These are phyloP conservation scores for Miscanthus lutarioriparius DNA, from an alignment of 176 grass and related monocot species.

Conservation along the genomic window DNA sequence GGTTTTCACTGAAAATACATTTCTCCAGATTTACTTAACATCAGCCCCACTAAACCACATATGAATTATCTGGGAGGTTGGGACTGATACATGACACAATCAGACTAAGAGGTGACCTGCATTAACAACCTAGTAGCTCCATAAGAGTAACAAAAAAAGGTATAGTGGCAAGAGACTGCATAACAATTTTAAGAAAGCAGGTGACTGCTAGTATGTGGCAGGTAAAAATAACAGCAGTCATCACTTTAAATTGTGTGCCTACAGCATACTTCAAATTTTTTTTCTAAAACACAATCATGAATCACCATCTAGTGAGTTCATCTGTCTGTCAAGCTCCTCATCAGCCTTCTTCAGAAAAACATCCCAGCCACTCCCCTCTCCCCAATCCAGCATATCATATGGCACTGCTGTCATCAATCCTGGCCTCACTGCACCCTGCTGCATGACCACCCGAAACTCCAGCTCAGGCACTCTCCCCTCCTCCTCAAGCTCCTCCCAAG, in stretches of 20 bases:
- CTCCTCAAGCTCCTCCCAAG: slow-evolving; percentile 77
- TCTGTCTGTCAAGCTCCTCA: slow-evolving; percentile 68
- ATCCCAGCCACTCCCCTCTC: slow-evolving; percentile 90
- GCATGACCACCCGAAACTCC: slow-evolving; percentile 72
- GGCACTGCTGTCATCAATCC: slow-evolving; percentile 91
- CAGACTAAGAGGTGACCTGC: background rate
- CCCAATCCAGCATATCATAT: slow-evolving; percentile 89
- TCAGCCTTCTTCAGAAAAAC: slow-evolving; percentile 83
- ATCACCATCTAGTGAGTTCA: background rate
- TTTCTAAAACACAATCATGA: background rate
- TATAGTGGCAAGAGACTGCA: background rate
- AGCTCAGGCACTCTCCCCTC: slow-evolving; percentile 24
- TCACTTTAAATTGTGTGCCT: background rate
- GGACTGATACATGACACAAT: slow-evolving; percentile 10
- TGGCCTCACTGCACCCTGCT: slow-evolving; percentile 71
- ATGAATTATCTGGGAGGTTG: background rate
- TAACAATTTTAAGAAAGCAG: slow-evolving; percentile 8
- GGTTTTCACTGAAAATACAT: background rate
- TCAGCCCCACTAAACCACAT: background rate
- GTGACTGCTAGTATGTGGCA: background rate
- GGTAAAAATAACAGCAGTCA: slow-evolving; percentile 17
- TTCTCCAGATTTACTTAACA: background rate
- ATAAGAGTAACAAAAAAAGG: background rate
- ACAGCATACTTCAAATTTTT: slow-evolving; percentile 16
- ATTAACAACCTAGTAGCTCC: slow-evolving; percentile 14